Evolutionary conservation across 495 filamentous ascomycete species (phyloP), one percentile per base, ranked within the genome.

Genomic region (Aspergillus sclerotiicarbonarius): DNA sequence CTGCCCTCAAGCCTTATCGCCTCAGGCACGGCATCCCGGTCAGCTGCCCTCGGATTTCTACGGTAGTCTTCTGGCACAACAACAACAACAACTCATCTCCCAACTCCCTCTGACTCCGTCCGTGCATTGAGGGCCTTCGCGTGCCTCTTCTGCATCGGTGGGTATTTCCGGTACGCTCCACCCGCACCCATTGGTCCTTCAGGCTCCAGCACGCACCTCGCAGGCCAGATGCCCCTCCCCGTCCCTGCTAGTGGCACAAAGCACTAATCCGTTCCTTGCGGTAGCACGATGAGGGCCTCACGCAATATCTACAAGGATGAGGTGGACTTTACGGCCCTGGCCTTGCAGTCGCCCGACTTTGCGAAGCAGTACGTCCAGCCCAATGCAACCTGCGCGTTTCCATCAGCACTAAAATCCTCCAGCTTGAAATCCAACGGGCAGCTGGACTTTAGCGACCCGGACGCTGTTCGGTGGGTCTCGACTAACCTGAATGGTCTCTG

Each of bases 381-480:
- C 5, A 4, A 8, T 18, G 16, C 32, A 30, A 30, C 47, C 13
- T 15, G 25, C 15, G 29, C 25, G 6, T 9, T 13, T 9, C 13
- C 6, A 25, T 21, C 44, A 33, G 53, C 44, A 51, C 62, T 69
- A 51, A 70, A 29, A 6, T 32, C 5, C 1, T 8, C 0, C 43
- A 84, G 81, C 33, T 64, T 91, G 45, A 85, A 84, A 59, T 59
- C 74, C 8, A 86, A 88, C 62, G 80, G 80, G 5, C 81, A 88
- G 57, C 72, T 98, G 16, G 86, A 97, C 71, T 98, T 98, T 64
- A 86, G 81, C 29, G 82, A 96, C 66, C 90, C 93, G 12, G 73
- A 82, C 29, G 82, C 90, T 18, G 83, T 95, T 8, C 84, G 89
- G 84, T 85, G 70, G 56, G 71, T 59, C 55, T 29, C 52, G 25